phyloP scores from a whole-genome alignment of 495 filamentous ascomycete genomes.

The Niebla homalea region DNA sequence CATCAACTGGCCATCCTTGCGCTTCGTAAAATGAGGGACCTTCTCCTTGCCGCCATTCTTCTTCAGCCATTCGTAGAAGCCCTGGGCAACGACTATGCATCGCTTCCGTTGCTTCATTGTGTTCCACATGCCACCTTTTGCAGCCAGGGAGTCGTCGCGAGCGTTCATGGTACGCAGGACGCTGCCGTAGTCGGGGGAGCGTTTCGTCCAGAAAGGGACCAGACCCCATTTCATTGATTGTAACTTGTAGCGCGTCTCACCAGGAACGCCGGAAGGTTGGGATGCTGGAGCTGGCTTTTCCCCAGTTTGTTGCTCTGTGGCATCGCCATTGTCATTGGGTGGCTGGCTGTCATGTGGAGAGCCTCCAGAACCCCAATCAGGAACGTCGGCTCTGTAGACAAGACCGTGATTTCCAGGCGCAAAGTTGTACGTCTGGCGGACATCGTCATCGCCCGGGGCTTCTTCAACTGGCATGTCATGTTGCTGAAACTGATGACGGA shows the following conservation, averaged over 20 bases:
- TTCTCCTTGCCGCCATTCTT: conserved; percentile 64
- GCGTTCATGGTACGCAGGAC: conserved; percentile 88
- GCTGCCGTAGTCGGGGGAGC: conserved; percentile 59
- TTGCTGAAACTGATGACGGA: conserved; percentile 57
- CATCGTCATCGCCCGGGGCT: conserved; percentile 57
- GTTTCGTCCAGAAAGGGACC: conserved; percentile 84
- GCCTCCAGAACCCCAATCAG: conserved; percentile 38
- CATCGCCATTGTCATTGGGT: conserved; percentile 12
- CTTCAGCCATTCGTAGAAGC: conserved; percentile 95
- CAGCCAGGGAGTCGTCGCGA: conserved; percentile 71
- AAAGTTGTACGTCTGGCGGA: conserved; percentile 81
- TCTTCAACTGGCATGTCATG: conserved; percentile 68
- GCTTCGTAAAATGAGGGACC: conserved; percentile 67
- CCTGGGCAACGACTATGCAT: conserved; percentile 75
- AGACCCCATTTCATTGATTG: conserved; percentile 92
- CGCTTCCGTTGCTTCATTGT: conserved; percentile 79
- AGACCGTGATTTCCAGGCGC: conserved; percentile 76
- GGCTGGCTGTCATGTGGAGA: conserved; percentile 17
- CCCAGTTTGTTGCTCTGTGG: conserved; percentile 8
- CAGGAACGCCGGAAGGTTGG: conserved; percentile 12
- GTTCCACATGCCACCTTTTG: conserved; percentile 75
- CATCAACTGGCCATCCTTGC: conserved; percentile 75
- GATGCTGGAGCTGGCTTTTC: not conserved
- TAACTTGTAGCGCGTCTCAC: conserved; percentile 54
- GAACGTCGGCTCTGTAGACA: conserved; percentile 68